Evolutionary conservation across 2,329 filamentous ascomycete species (phyloP), one percentile per base, ranked within the genome.

Genomic region (Penicillium paneum): DNA sequence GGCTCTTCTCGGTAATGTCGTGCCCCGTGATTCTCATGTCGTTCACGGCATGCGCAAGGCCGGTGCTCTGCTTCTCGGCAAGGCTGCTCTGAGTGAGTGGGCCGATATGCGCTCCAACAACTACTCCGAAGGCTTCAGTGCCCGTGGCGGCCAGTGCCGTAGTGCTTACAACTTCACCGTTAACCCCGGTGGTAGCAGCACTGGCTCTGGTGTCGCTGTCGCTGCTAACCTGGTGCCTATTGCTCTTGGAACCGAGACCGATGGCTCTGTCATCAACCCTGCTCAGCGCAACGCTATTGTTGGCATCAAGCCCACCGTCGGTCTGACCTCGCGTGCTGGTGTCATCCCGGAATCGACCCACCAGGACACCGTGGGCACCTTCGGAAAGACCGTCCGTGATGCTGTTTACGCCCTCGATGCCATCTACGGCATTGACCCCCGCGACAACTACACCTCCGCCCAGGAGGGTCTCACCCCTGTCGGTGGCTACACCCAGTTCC

Each of bases 231-330:
- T 82, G 2, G 76, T 84, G 24, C 75, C 83, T 0, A 87, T 90
- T 65, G 78, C 85, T 0, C 68, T 91, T 0, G 89, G 88, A 1
- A 91, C 88, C 0, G 89, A 91, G 73, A 91, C 88, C 0, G 87
- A 91, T 66, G 87, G 82, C 4, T 85, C 81, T 71, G 79, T 91
- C 15, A 89, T 90, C 65, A 86, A 83, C 67, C 89, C 89, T 0
- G 87, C 88, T 0, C 82, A 87, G 67, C 76, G 86, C 5, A 89
- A 88, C 65, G 81, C 78, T 2, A 67, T 91, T 2, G 86, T 91
- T 1, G 88, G 88, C 3, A 81, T 91, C 68, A 91, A 91, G 72
- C 87, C 88, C 1, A 91, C 87, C 1, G 85, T 91, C 6, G 88
- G 88, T 0, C 70, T 90, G 47, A 90, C 86, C 0, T 89, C 87